phyloP scores from a whole-genome alignment of 805 yeast species.

The Cyberlindnera samutprakarnensis region DNA sequence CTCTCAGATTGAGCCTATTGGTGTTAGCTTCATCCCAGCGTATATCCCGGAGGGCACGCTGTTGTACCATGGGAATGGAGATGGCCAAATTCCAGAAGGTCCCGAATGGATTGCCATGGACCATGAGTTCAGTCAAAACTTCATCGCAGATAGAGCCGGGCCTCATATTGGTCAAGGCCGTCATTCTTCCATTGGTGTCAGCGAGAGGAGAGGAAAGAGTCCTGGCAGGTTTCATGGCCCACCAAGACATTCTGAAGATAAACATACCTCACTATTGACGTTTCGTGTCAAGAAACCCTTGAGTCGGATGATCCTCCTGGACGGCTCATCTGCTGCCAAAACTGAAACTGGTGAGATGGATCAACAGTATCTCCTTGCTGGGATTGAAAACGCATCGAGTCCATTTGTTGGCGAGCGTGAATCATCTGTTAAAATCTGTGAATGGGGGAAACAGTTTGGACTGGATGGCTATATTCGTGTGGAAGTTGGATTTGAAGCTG shows the following conservation, averaged over 20 bases:
- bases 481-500: conserved; percentile 56
- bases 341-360: conserved; percentile 54
- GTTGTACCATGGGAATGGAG: conserved; percentile 44
- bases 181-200: conserved; percentile 2
- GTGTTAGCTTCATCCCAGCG: conserved; percentile 54
- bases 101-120: conserved; percentile 64
- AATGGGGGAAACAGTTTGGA: conserved; percentile 42
- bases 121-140: conserved; percentile 49
- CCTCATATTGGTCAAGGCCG: conserved; percentile 4
- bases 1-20: conserved; percentile 45
- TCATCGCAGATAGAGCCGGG: conserved; percentile 26
- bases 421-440: conserved; percentile 44
- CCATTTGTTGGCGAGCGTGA: conserved; percentile 30
- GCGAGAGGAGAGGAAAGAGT: conserved; percentile 3
- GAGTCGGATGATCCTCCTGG: conserved; percentile 42
- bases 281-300: conserved; percentile 41
- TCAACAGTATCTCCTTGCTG: conserved; percentile 38
- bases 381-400: conserved; percentile 19
- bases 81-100: conserved; percentile 33
- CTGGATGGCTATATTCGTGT: conserved; percentile 52
- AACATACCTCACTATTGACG: conserved; percentile 30
- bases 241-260: conserved; percentile 1
- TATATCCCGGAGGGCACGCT: conserved; percentile 51
- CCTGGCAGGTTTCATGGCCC: conserved; percentile 6
- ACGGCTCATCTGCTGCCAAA: conserved; percentile 67